Conservation (phyloP, 257 asterid species). For the Salvia rosmarinus region DNA sequence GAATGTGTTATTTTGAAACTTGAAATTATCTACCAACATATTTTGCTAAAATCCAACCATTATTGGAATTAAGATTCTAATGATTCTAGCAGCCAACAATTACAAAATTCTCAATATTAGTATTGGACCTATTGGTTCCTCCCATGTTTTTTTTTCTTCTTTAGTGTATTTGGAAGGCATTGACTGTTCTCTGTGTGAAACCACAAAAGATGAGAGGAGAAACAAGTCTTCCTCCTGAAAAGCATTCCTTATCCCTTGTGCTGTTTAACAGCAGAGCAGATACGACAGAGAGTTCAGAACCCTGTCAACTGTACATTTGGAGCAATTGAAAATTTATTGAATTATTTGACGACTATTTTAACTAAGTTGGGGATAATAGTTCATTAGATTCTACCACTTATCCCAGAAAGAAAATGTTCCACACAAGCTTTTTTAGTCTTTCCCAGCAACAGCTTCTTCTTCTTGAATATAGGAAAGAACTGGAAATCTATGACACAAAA, state of each 20-base stretch:
- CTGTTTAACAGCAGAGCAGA: slow-evolving; percentile 10
- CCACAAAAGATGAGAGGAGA: slow-evolving; percentile 11
- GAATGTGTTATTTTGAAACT: neutral
- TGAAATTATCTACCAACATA: neutral
- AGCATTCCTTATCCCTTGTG: slow-evolving; percentile 20
- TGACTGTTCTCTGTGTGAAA: slow-evolving; percentile 3
- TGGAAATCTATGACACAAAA: slow-evolving; percentile 22
- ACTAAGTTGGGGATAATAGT: no score
- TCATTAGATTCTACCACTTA: neutral
- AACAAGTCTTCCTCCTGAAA: slow-evolving; percentile 13
- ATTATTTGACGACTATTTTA: neutral
- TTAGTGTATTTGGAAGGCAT: slow-evolving; percentile 5
- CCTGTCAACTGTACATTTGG: neutral
- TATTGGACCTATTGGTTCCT: neutral
- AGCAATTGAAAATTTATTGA: neutral
- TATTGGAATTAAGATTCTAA: neutral
- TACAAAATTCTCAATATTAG: slow-evolving; percentile 15
- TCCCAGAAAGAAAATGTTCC: neutral
- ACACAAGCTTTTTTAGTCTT: slow-evolving; percentile 23
- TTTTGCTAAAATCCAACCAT: neutral
- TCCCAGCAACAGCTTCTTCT: slow-evolving; percentile 10
- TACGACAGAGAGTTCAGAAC: slow-evolving; percentile 4
- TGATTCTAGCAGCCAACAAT: slow-evolving; percentile 20
- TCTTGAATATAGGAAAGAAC: slow-evolving; percentile 14
- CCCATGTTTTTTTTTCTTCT: neutral